Evolutionary conservation across 306 rosid genomes (phyloP).

Genomic region (Vigna radiata): DNA sequence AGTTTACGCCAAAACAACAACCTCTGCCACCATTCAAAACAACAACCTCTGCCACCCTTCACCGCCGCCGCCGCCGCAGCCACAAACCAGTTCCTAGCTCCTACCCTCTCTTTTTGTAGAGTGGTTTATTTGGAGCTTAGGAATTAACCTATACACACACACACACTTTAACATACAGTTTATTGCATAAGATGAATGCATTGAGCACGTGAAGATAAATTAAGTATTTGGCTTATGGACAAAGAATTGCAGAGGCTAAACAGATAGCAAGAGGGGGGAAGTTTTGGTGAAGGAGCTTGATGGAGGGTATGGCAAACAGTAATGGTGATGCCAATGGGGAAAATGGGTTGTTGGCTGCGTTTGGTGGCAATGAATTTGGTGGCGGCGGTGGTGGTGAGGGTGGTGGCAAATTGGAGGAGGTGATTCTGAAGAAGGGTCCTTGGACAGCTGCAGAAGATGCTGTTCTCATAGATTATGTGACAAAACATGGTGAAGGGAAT

Average conservation of each 20-base stretch:
- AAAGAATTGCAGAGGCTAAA: background rate
- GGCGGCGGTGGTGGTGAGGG: constrained; percentile 4
- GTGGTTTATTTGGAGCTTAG: background rate
- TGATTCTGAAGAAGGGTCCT: constrained; percentile 75
- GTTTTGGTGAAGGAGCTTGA: background rate
- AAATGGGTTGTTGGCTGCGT: constrained; percentile 29
- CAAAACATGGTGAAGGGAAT: constrained; percentile 87
- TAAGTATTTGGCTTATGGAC: background rate
- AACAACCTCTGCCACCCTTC: constrained; percentile 21
- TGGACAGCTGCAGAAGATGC: constrained; percentile 89
- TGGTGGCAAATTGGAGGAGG: constrained; percentile 38
- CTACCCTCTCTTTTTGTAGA: background rate
- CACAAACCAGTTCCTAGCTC: background rate
- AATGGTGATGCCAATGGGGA: constrained; percentile 39
- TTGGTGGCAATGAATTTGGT: background rate
- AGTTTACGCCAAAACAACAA: background rate
- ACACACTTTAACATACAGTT: background rate
- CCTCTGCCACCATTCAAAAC: constrained; percentile 4
- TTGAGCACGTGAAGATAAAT: background rate
- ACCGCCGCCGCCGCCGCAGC: background rate
- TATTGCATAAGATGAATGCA: background rate
- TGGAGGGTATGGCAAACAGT: constrained; percentile 38
- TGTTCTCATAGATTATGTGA: constrained; percentile 75
- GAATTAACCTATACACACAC: background rate
- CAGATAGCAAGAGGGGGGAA: constrained; percentile 5